A percentile compares a stretch with the other conserved stretches of the same genome.
Conservation (phyloP, 768 basidiomycete genomes). For the Tricholoma saponaceum region DNA sequence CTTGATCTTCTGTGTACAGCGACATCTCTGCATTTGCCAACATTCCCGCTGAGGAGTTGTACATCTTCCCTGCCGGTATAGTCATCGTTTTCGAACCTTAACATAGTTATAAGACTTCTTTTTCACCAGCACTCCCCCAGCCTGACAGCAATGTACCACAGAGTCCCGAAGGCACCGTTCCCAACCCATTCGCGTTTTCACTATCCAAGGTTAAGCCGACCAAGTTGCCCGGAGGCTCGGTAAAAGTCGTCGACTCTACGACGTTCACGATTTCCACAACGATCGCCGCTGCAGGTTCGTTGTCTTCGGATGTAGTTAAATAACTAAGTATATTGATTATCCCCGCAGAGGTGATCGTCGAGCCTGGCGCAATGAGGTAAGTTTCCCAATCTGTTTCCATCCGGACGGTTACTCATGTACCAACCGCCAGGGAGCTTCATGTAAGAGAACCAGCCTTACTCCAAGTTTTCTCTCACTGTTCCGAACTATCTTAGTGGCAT, state of each 20-base stretch:
- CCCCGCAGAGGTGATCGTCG: constrained; percentile 44
- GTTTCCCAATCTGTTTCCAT: neutral
- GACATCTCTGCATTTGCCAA: constrained; percentile 35
- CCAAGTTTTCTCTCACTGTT: constrained; percentile 1
- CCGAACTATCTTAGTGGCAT: constrained; percentile 52
- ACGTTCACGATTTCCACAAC: constrained; percentile 49
- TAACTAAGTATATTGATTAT: neutral
- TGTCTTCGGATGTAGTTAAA: neutral
- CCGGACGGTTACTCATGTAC: neutral
- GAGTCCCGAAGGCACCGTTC: constrained; percentile 42
- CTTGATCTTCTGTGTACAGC: constrained; percentile 6
- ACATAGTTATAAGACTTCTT: neutral
- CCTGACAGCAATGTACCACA: constrained; percentile 28
- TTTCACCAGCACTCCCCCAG: constrained; percentile 27
- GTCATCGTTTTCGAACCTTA: neutral
- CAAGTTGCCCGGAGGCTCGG: constrained; percentile 40
- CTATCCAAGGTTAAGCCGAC: constrained; percentile 44
- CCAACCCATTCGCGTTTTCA: constrained; percentile 42
- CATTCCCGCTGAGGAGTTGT: constrained; percentile 43
- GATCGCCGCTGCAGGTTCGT: constrained; percentile 41
- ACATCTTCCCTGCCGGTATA: constrained; percentile 48
- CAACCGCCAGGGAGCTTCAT: constrained; percentile 45
- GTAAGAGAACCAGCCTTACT: constrained; percentile 23
- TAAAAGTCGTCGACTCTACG: constrained; percentile 49
- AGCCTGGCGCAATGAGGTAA: constrained; percentile 53